Percentiles rank a stretch among this genome's conserved stretches.
Conservation (phyloP, 345 rosid species). For the Dovyalis caffra region DNA sequence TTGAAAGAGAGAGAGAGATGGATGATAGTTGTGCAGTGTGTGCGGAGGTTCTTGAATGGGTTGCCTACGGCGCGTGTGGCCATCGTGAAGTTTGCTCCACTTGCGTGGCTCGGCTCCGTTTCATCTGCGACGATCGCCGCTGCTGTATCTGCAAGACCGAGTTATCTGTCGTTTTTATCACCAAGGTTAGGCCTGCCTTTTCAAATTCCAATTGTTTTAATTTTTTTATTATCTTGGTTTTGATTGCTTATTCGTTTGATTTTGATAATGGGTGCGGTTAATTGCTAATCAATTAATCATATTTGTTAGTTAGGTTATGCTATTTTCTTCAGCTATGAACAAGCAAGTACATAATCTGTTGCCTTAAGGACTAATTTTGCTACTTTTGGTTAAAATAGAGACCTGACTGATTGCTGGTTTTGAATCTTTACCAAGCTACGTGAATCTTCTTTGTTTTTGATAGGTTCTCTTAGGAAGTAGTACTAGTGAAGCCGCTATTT, state of each 20-base stretch:
- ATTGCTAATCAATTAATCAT: neutral
- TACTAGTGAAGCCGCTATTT: neutral
- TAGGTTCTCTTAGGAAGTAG: neutral
- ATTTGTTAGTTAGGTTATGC: neutral
- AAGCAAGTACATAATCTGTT: neutral
- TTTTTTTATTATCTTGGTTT: neutral
- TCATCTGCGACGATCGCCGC: conserved; percentile 76
- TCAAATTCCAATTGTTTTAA: too few relatives aligned
- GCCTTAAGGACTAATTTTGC: neutral
- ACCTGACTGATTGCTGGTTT: neutral
- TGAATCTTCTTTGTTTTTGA: neutral
- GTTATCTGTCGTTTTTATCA: conserved; percentile 55
- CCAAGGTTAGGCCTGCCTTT: conserved; percentile 64
- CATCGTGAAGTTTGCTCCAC: conserved; percentile 91
- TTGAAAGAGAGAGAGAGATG: conserved; percentile 35
- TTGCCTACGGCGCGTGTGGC: conserved; percentile 86
- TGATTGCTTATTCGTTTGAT: neutral
- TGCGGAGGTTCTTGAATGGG: conserved; percentile 87
- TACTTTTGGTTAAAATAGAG: neutral
- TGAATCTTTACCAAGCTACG: neutral
- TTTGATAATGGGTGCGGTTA: neutral
- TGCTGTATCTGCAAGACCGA: conserved; percentile 94
- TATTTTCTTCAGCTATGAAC: neutral
- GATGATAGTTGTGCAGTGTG: conserved; percentile 94
- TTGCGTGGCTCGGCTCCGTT: conserved; percentile 88